phyloP scores from a whole-genome alignment of 495 filamentous ascomycete species.

The Ascobolus immersus region DNA sequence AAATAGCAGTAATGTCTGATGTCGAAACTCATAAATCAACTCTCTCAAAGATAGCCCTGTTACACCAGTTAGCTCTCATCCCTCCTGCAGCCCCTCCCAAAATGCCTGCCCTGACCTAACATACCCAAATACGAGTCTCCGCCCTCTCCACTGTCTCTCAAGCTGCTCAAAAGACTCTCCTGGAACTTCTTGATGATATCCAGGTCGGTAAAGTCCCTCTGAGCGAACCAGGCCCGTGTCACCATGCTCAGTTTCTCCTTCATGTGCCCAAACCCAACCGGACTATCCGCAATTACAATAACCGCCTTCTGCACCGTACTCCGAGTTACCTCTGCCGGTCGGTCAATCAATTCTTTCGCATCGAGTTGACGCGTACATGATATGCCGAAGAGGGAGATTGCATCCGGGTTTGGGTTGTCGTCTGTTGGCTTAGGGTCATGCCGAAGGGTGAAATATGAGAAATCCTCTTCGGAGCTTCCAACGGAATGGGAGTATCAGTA shows the following conservation, averaged over 20 bases:
- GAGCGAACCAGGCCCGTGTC: conserved; percentile 86
- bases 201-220: conserved; percentile 50
- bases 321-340: conserved; percentile 70
- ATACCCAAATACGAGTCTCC: conserved; percentile 68
- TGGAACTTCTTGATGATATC: conserved; percentile 70
- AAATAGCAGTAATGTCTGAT: conserved; percentile 77
- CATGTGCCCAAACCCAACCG: conserved; percentile 26
- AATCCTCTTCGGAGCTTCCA: conserved; percentile 64
- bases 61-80: conserved; percentile 9
- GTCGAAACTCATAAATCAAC: conserved; percentile 75
- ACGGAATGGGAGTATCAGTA: background rate
- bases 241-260: conserved; percentile 46
- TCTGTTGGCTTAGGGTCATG: conserved; percentile 3
- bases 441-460: conserved; percentile 84
- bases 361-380: conserved; percentile 83
- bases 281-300: conserved; percentile 82
- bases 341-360: conserved; percentile 43
- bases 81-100: background rate
- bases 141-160: conserved; percentile 41
- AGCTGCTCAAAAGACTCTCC: conserved; percentile 49
- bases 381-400: conserved; percentile 89
- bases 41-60: conserved; percentile 62
- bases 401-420: too few species aligned
- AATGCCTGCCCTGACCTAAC: conserved; percentile 4
- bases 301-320: conserved; percentile 96